Base-by-base conservation (phyloP, 2,329 filamentous ascomycete genomes). In the Ophiostoma sp. region DNA sequence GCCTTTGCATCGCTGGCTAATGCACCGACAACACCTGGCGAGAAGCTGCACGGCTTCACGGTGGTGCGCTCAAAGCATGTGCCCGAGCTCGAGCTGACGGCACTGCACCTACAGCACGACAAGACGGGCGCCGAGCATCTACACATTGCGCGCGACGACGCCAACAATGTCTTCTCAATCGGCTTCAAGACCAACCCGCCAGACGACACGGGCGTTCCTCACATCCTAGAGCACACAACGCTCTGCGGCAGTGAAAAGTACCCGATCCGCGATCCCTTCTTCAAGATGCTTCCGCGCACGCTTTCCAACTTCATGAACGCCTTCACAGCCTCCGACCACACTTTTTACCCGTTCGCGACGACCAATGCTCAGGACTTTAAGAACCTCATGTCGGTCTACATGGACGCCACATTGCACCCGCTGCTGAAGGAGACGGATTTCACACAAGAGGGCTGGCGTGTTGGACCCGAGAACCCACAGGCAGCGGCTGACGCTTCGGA, bases 281-380 rank as follows among this genome's bases (percentile, higher is more conserved):
- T 99, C 87, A 99, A 98, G 88, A 99, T 99, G 96, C 88, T 99
- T 33, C 96, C 96, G 28, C 91, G 96, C 78, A 98, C 96, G 5
- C 87, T 99, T n/a, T 98, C 96, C 76, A 99, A 98, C 83, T 99
- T 98, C 80, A 99, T 99, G 96, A 99, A 99, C 82, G 96, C 96
- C 75, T 97, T 98, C 81, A 99, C 96, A 57, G 94, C 95, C 33
- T 92, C 94, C 28, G 95, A 98, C 79, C 95, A 99, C 81, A 99
- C 96, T 12, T 97, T 94, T 77, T 99, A 99, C 80, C 96, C 96
- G 1, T 99, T 99, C 82, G 95, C 96, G 73, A 99, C 96, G 1
- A 99, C 96, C 31, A 99, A 99, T 79, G 87, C 90, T 25, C 94
- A 97, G 81, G 96, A 99, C 79, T 99, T 96, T 82, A 93, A 93